These are phyloP conservation scores for Colletotrichum lini DNA, from an alignment of 2,329 filamentous ascomycete genomes.

Conservation along the genomic window DNA sequence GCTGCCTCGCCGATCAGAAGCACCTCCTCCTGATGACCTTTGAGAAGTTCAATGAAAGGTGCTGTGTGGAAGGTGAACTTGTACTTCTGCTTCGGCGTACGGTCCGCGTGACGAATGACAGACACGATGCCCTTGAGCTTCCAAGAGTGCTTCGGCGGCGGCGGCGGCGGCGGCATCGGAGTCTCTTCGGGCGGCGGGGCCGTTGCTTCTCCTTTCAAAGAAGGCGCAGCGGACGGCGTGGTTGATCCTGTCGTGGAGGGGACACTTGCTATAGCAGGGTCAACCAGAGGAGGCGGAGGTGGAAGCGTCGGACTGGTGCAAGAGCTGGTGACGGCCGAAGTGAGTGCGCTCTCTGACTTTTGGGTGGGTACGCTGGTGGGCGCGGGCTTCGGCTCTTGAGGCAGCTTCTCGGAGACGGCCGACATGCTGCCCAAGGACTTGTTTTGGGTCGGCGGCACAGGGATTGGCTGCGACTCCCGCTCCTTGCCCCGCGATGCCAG, in stretches of 20 bases:
- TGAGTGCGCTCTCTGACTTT: slow-evolving; percentile 49
- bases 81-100: slow-evolving; percentile 98
- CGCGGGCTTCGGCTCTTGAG: slow-evolving; percentile 38
- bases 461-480: slow-evolving; percentile 51
- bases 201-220: slow-evolving; percentile 52
- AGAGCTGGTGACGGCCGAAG: slow-evolving; percentile 54
- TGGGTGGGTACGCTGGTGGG: slow-evolving; percentile 48
- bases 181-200: slow-evolving; percentile 55
- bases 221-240: slow-evolving; percentile 54
- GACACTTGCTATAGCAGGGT: slow-evolving; percentile 45
- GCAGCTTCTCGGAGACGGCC: slow-evolving; percentile 31
- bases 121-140: slow-evolving; percentile 98
- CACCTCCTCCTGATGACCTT: slow-evolving; percentile 96
- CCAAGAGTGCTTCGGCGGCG: slow-evolving; percentile 92
- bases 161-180: slow-evolving; percentile 76
- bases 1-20: slow-evolving; percentile 93
- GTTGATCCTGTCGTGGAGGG: slow-evolving; percentile 57
- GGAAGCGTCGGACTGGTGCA: slow-evolving; percentile 53
- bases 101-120: slow-evolving; percentile 95
- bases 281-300: slow-evolving; percentile 48
- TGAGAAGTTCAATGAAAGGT: slow-evolving; percentile 94
- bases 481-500: slow-evolving; percentile 55
- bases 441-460: slow-evolving; percentile 33
- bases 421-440: slow-evolving; percentile 33
- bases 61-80: slow-evolving; percentile 99